Percentiles rank a stretch among this genome's conserved stretches.
Conservation (phyloP, 805 yeast genomes). For the Sporopachydermia lactativora region DNA sequence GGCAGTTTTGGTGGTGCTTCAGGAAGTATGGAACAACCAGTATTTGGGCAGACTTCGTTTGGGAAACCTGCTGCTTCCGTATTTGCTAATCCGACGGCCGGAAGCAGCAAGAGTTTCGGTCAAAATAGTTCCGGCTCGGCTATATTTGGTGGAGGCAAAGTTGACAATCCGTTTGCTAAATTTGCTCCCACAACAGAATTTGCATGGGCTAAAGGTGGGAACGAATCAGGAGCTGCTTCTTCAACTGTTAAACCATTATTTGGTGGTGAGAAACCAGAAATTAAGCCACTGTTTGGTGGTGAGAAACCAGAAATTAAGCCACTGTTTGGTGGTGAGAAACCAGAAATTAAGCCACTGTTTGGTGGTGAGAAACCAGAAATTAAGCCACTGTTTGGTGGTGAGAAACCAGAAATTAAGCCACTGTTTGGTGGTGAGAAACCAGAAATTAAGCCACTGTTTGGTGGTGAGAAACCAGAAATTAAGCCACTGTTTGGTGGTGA, state of each 20-base stretch:
- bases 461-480: too few species aligned
- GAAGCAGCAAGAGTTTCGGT: not conserved
- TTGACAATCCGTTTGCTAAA: not conserved
- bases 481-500: not conserved
- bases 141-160: not conserved
- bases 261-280: too few species aligned
- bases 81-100: too few species aligned
- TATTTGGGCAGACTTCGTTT: slow-evolving; percentile 1
- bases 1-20: not conserved
- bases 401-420: not conserved
- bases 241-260: too few species aligned
- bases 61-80: not conserved
- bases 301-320: not conserved
- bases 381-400: not conserved
- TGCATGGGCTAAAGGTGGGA: not conserved
- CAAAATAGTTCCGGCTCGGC: not conserved
- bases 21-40: not conserved
- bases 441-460: too few species aligned
- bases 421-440: too few species aligned
- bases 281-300: not conserved
- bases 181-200: not conserved
- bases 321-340: too few species aligned
- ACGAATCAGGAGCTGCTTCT: not conserved
- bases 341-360: too few species aligned
- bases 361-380: too few species aligned